phyloP scores from a whole-genome alignment of 2,329 filamentous ascomycete genomes.

The Leptographium galeiforme region DNA sequence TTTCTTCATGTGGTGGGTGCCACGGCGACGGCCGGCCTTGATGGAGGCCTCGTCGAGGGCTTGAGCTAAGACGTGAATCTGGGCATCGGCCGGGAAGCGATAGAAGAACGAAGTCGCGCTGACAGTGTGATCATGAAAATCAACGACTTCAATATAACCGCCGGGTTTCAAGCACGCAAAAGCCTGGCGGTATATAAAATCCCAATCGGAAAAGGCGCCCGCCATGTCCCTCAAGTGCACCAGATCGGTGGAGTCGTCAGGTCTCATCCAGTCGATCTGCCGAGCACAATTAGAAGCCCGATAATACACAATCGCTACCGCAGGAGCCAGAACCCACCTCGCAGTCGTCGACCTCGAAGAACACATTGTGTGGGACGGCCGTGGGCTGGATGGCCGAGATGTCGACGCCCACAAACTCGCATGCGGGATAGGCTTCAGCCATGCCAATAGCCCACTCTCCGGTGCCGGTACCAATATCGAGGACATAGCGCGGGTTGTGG shows the following conservation, averaged over 20 bases:
- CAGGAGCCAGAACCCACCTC: slow-evolving; percentile 18
- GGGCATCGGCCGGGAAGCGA: slow-evolving; percentile 22
- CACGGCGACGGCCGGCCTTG: slow-evolving; percentile 10
- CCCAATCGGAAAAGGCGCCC: slow-evolving; percentile 43
- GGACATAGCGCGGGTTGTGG: slow-evolving; percentile 27
- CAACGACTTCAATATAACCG: slow-evolving; percentile 38
- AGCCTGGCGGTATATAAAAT: slow-evolving; percentile 37
- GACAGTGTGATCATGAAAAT: slow-evolving; percentile 22
- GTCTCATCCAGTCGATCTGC: slow-evolving; percentile 37
- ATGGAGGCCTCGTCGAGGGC: slow-evolving; percentile 30
- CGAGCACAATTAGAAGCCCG: neutral
- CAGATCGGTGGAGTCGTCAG: slow-evolving; percentile 37
- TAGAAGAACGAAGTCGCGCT: slow-evolving; percentile 16
- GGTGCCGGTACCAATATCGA: slow-evolving; percentile 48
- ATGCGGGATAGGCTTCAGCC: slow-evolving; percentile 37
- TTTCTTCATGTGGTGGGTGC: slow-evolving; percentile 11
- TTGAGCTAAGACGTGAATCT: slow-evolving; percentile 23
- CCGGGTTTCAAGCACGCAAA: slow-evolving; percentile 37
- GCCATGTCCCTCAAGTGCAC: slow-evolving; percentile 43
- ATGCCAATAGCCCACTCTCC: slow-evolving; percentile 40
- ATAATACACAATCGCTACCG: slow-evolving; percentile 5
- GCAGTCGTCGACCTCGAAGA: slow-evolving; percentile 46
- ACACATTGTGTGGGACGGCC: slow-evolving; percentile 42
- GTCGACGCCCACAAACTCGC: slow-evolving; percentile 45
- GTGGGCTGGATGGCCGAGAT: slow-evolving; percentile 45